These are phyloP conservation scores for Mycosarcoma mackinlayi DNA, from an alignment of 1,284 basidiomycete species.

Conservation along the genomic window DNA sequence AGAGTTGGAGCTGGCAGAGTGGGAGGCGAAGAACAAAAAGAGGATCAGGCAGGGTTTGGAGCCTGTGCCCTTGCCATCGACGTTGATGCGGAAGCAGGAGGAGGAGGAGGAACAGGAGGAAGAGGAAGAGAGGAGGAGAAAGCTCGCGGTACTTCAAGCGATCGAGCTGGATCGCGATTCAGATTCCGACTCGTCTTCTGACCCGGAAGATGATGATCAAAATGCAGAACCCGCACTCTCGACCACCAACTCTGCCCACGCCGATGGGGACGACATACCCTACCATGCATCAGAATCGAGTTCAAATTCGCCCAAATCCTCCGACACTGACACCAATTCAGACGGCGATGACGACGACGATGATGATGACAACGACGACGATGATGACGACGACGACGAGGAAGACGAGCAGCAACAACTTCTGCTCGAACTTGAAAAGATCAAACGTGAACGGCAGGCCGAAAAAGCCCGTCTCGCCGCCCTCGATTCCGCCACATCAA, in stretches of 20 bases:
- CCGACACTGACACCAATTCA: neutral
- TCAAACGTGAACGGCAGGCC: slow-evolving; percentile 59
- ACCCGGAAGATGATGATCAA: slow-evolving; percentile 24
- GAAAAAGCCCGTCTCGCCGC: slow-evolving; percentile 41
- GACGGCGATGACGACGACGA: slow-evolving; percentile 15
- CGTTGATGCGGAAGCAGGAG: neutral
- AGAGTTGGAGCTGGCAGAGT: slow-evolving; percentile 56
- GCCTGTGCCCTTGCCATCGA: slow-evolving; percentile 7
- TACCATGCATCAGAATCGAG: too few relatives aligned
- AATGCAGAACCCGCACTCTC: slow-evolving; percentile 25
- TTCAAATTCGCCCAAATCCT: too few relatives aligned
- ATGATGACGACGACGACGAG: slow-evolving; percentile 10
- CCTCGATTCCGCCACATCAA: slow-evolving; percentile 12
- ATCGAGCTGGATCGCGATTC: slow-evolving; percentile 26
- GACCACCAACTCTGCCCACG: too few relatives aligned
- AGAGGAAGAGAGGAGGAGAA: slow-evolving; percentile 22
- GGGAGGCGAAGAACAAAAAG: slow-evolving; percentile 40
- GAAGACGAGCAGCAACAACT: slow-evolving; percentile 58
- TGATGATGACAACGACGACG: neutral
- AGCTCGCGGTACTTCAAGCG: slow-evolving; percentile 18
- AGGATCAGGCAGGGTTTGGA: slow-evolving; percentile 31
- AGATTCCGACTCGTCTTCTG: neutral
- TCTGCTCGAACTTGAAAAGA: slow-evolving; percentile 62
- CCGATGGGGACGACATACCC: too few relatives aligned
- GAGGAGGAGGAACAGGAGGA: slow-evolving; percentile 14